Conservation (phyloP, 768 basidiomycete genomes). For the Neoboletus subvelutipes region DNA sequence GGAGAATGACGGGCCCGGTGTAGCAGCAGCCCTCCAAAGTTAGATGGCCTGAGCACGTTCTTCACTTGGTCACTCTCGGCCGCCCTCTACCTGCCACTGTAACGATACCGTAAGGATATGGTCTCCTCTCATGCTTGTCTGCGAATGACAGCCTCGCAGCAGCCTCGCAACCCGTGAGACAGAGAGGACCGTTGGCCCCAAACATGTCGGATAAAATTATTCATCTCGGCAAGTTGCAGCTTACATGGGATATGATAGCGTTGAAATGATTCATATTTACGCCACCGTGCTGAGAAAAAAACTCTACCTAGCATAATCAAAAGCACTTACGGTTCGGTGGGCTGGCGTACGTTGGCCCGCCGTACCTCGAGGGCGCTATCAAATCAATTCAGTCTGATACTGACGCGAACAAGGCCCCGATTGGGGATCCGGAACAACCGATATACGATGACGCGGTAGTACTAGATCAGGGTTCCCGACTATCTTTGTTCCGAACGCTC, state of each 20-base stretch:
- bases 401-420: constrained; percentile 9
- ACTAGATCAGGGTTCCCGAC: constrained; percentile 24
- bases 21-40: neutral
- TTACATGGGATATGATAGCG: constrained; percentile 1
- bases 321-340: constrained; percentile 3
- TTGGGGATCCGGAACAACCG: constrained; percentile 15
- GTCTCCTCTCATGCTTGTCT: constrained; percentile 3
- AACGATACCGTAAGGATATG: constrained; percentile 9
- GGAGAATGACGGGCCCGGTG: neutral
- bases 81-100: constrained; percentile 10
- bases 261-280: neutral
- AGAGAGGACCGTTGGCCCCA: neutral
- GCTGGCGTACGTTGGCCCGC: neutral
- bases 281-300: constrained; percentile 7
- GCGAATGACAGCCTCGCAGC: constrained; percentile 2
- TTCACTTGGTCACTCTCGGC: constrained; percentile 10
- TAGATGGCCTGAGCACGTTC: constrained; percentile 8
- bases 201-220: constrained; percentile 10
- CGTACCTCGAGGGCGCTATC: neutral
- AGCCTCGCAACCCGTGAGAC: constrained; percentile 13
- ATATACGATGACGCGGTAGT: constrained; percentile 18
- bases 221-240: constrained; percentile 11
- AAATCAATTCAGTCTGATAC: constrained; percentile 5
- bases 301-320: neutral
- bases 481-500: constrained; percentile 27